Base-by-base conservation (phyloP, 768 basidiomycete genomes). In the Trametes cingulata region DNA sequence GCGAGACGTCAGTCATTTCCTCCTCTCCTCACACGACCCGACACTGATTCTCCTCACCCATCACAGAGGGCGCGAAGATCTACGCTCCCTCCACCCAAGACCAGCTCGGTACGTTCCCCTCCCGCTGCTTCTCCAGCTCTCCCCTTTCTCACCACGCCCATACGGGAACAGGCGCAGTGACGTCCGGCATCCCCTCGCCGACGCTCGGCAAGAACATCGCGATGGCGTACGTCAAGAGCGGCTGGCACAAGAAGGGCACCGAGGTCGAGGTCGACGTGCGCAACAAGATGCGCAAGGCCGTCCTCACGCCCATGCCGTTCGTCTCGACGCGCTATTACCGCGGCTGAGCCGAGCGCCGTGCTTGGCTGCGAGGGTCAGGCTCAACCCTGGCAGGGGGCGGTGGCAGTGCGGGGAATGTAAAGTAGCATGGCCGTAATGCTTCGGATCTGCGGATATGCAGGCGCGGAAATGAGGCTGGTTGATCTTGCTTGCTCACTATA, bases 161-260 rank as follows among this genome's bases (percentile, higher is more conserved):
- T n/a, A n/a, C n/a, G n/a, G n/a, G n/a, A 14, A 43, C 71, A 85
- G 93, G 93, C 36, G 71, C 75, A 13, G 83, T 98, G 46, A 99
- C 95, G 0, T 98, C 95, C 0, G 97, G 96, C 46, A 97, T 98
- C 62, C 97, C 97, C 14, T 94, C 94, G 0, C 96, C 95, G 0
- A 89, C 93, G 1, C 78, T 94, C 3, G 85, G 84, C 1, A 87
- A 88, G 72, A 98, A 99, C 73, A 93, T 98, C 66, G 93, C 95
- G 0, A 98, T 98, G 96, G 96, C 87, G 0, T 98, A 98, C 68
- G 82, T 98, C 47, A 71, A 78, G 63, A 82, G 78, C 20, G 94
- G 93, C 0, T 86, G 80, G 74, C 92, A 96, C 76, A 98, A 95
- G 77, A 95, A 92, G 73, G 93, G 92, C 12, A 96, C 89, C 0